These are phyloP conservation scores for Termitomyces sp. DNA, from an alignment of 1,284 basidiomycete genomes.

Conservation along the genomic window DNA sequence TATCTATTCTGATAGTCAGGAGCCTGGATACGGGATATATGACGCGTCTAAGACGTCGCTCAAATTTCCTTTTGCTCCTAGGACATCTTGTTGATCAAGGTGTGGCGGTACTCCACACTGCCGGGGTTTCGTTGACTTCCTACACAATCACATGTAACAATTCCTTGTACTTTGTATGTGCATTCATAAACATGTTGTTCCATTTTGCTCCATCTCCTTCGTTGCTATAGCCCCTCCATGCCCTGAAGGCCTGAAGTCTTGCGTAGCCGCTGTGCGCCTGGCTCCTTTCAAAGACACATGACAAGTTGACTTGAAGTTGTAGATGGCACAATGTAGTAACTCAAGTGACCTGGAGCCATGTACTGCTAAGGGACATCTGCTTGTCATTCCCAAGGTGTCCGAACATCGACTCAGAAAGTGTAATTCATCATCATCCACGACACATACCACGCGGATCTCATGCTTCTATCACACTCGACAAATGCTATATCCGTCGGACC, in stretches of 20 bases:
- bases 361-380: too few relatives aligned
- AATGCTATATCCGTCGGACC: not conserved
- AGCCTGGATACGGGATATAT: slow-evolving; percentile 66
- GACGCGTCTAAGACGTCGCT: slow-evolving; percentile 32
- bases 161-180: not conserved
- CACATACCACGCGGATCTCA: not conserved
- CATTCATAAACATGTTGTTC: not conserved
- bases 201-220: too few relatives aligned
- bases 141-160: not conserved
- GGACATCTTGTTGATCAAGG: slow-evolving; percentile 36
- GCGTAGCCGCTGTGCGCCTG: too few relatives aligned
- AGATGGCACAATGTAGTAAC: too few relatives aligned
- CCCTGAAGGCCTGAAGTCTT: too few relatives aligned
- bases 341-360: too few relatives aligned
- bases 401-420: not conserved
- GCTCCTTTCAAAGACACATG: too few relatives aligned
- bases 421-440: not conserved
- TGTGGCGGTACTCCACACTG: not conserved
- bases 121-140: not conserved
- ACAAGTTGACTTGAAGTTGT: too few relatives aligned
- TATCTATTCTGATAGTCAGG: slow-evolving; percentile 62
- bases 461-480: not conserved
- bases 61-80: slow-evolving; percentile 56
- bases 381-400: not conserved
- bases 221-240: too few relatives aligned